These are phyloP conservation scores for Ustilago cynodontis DNA, from an alignment of 1,284 basidiomycete species.

Conservation along the genomic window DNA sequence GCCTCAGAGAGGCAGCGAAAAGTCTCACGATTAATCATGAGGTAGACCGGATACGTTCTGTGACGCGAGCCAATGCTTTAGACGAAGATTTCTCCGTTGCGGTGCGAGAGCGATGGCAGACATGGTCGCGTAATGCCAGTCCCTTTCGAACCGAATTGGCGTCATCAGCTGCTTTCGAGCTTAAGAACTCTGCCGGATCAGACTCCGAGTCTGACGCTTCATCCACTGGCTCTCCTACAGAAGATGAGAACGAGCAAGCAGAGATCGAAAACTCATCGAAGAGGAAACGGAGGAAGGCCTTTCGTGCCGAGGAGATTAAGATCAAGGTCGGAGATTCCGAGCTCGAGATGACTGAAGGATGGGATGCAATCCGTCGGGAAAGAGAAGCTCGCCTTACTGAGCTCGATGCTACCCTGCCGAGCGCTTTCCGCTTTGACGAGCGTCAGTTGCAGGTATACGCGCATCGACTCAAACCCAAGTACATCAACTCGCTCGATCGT, in stretches of 20 bases:
- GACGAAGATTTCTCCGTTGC: constrained; percentile 47
- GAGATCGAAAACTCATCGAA: constrained; percentile 7
- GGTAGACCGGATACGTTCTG: constrained; percentile 20
- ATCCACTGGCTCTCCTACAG: constrained; percentile 10
- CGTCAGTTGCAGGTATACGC: constrained; percentile 37
- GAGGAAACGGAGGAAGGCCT: constrained; percentile 16
- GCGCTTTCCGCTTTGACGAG: constrained; percentile 36
- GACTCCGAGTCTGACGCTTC: constrained; percentile 19
- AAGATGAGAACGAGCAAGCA: constrained; percentile 11
- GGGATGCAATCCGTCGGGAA: constrained; percentile 23
- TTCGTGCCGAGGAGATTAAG: constrained; percentile 5
- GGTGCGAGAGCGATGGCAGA: constrained; percentile 47
- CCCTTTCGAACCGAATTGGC: constrained; percentile 36
- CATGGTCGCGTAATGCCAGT: constrained; percentile 39
- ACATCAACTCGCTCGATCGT: constrained; percentile 45
- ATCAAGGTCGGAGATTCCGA: constrained; percentile 4
- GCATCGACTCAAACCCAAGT: constrained; percentile 37
- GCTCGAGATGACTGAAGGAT: constrained; percentile 13
- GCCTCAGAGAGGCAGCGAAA: constrained; percentile 6
- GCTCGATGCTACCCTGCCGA: constrained; percentile 31
- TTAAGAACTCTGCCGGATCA: not conserved
- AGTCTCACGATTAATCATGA: constrained; percentile 29
- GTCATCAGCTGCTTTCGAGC: constrained; percentile 31
- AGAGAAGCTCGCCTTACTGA: constrained; percentile 25
- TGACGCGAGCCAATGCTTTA: constrained; percentile 23